These are phyloP conservation scores for Cichorium intybus DNA, from an alignment of 140 eudicot species.

Conservation along the genomic window DNA sequence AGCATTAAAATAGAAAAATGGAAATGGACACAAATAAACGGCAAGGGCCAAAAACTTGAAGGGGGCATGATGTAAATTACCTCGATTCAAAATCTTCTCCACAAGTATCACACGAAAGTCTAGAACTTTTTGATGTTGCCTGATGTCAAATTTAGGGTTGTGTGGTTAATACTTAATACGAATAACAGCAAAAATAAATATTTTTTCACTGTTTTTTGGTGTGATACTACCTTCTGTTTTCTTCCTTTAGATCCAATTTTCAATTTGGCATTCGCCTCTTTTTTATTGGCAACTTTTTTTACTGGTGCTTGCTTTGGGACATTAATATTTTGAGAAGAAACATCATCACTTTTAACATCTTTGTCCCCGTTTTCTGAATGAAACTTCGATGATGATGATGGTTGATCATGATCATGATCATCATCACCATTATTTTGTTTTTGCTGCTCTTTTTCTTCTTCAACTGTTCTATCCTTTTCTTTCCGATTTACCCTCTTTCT, in stretches of 20 bases:
- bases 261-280: conserved; percentile 42
- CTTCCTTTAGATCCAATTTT: conserved; percentile 55
- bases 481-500: conserved; percentile 60
- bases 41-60: no score
- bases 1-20: no score
- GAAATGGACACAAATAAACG: background rate
- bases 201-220: no score
- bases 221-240: conserved; percentile 61
- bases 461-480: conserved; percentile 43
- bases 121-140: conserved; percentile 51
- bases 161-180: no score
- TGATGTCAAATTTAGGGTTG: conserved; percentile 8
- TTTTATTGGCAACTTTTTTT: conserved; percentile 48
- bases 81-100: conserved; percentile 84
- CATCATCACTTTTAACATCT: conserved; percentile 27
- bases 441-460: conserved; percentile 34
- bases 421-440: conserved; percentile 26
- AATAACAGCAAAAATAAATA: background rate
- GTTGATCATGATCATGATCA: conserved; percentile 24
- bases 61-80: conserved; percentile 31
- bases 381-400: conserved; percentile 23
- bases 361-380: conserved; percentile 30
- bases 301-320: conserved; percentile 41
- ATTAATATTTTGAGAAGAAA: conserved; percentile 34
- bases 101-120: conserved; percentile 72